Evolutionary conservation across 164 flowering plant species (phyloP).

Genomic region (Houttuynia cordata): DNA sequence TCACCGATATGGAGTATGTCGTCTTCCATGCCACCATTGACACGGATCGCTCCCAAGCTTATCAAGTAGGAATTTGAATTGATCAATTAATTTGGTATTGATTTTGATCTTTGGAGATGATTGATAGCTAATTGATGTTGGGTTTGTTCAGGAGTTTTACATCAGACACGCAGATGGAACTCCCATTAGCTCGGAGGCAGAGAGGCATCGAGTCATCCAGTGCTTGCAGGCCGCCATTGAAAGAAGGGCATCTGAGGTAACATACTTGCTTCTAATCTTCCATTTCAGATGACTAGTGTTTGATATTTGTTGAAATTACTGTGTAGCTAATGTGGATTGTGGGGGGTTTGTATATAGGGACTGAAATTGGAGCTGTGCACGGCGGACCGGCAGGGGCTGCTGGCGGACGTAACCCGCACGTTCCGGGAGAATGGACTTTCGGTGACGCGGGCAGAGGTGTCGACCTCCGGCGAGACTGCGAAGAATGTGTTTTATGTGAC

Average conservation of each 20-base stretch:
- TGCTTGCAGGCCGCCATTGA: constrained; percentile 51
- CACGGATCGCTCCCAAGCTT: constrained; percentile 10
- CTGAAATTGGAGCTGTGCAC: constrained; percentile 23
- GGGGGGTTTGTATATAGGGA: constrained; percentile 9
- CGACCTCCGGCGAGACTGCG: constrained; percentile 47
- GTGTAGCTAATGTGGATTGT: background rate
- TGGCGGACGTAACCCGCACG: constrained; percentile 81
- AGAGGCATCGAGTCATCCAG: background rate
- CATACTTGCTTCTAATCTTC: too few species aligned
- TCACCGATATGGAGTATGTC: constrained; percentile 28
- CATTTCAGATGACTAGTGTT: too few species aligned
- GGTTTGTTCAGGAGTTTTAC: constrained; percentile 50
- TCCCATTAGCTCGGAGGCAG: constrained; percentile 58
- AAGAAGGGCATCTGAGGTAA: constrained; percentile 65
- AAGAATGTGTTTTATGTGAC: constrained; percentile 61
- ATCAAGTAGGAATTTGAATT: constrained; percentile 8
- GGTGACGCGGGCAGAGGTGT: constrained; percentile 80
- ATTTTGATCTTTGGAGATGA: background rate
- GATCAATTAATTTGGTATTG: background rate
- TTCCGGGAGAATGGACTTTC: constrained; percentile 87
- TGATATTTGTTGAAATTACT: background rate
- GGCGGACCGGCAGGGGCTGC: constrained; percentile 45
- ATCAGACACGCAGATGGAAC: constrained; percentile 74
- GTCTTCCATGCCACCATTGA: constrained; percentile 26
- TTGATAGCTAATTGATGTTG: background rate